Base-by-base conservation (phyloP, 2,329 filamentous ascomycete genomes). In the Aspergillaceae sp. region DNA sequence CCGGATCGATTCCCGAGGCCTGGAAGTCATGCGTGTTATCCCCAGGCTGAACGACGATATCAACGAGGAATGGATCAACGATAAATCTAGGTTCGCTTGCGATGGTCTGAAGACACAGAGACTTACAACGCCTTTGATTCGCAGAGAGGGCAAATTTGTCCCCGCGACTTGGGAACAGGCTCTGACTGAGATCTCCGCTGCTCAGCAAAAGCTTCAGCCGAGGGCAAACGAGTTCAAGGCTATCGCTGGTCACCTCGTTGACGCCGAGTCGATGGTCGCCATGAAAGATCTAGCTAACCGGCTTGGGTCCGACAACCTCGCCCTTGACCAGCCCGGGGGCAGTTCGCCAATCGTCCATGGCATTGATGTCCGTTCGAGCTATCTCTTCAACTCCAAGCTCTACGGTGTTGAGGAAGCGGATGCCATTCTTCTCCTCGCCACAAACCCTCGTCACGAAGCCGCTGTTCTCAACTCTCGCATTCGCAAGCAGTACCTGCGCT, bases 51-150 rank as follows among this genome's bases (percentile, higher is more conserved):
- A 98, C 67, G 92, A 98, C 65, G 90, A 97, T 60, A 82, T 98
- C 60, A 98, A 98, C 69, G 92, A 98, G 74, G 92, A 98, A 71
- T 98, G 92, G 92, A 97, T 98, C 68, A 92, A 97, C 71, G 92
- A 98, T 75, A 98, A 97, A 78, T 84, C 88, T 36, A 83, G 92
- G 54, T 98, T 97, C 67, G 91, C 92, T 37, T 94, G 90, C 66
- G 92, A 98, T 66, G 92, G 92, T 42, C 77, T 98, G 55, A 94
- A 90, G 79, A 97, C 91, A 41, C 92, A 98, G 72, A 82, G 92
- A 63, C 76, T 98, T 47, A 97, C 92, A 33, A 92, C 91, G 55
- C 92, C 92, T 37, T 74, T 98, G 52, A 83, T 96, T 60, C 86
- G 90, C 57, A 83, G 84, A 48, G 86, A 94, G 49, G 86, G 90